Base-by-base conservation (phyloP, 352 stramenopile species). In the Phytophthora constricta region DNA sequence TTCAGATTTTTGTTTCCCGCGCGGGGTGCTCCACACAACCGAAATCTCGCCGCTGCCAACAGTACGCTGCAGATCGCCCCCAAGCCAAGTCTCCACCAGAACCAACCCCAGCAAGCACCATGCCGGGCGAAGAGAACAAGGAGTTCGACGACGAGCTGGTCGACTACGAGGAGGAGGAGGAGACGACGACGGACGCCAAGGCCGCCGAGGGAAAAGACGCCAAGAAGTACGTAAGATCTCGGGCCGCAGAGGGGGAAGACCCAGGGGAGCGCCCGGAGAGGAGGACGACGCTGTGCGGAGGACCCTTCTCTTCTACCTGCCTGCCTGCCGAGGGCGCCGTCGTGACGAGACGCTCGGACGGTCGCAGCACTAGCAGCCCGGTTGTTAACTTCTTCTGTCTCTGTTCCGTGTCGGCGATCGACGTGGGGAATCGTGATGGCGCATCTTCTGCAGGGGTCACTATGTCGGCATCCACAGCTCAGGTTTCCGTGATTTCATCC, bases 401-500 rank as follows among this genome's bases (percentile, higher is more conserved):
- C 80, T 87, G 75, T 89, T 80, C 71, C 84, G 60, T 72, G 43
- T n/a, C n/a, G n/a, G n/a, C n/a, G n/a, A 47, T 55, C 58, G 62
- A 62, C 56, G 39, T 45, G 51, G 45, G 60, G 20, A 46, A 70
- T 70, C 39, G 62, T 72, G 54, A 65, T 72, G 58, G 58, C 54
- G 41, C 56, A 66, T 65, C 19, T 56, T 64, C 47, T 45, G 33
- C 58, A 99, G 97, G 90, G 98, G 97, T 51, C 97, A 99, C 82
- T 99, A 99, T 80, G 98, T 99, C 62, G 98, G 97, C 67, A 99
- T 99, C 77, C 97, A 99, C 79, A 97, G 92, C 54, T 99, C 96
- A 27, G 97, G 97, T 75, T 99, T 99, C 87, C 98, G 98, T 72
- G 98, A 99, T 79, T 99, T 99, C 68, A 97, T 99, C 72, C 80